These are phyloP conservation scores for Glomus cerebriforme DNA, from an alignment of 192 early-diverging fungal species.

Conservation along the genomic window DNA sequence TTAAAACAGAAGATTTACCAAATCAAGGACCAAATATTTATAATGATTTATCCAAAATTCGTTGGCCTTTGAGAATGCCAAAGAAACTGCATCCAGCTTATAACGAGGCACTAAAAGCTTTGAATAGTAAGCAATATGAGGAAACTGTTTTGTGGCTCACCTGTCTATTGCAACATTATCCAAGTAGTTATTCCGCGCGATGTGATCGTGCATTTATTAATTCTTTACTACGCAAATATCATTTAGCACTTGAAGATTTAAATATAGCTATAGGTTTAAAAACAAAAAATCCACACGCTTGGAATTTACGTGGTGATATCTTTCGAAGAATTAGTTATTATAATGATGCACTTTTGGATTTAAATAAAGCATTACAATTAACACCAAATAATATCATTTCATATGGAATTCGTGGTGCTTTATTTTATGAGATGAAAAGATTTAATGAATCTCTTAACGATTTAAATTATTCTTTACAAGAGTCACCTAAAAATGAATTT, in stretches of 20 bases:
- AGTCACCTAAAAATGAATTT: neutral
- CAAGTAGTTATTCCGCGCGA: neutral
- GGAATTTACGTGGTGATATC: constrained; percentile 3
- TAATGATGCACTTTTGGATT: constrained; percentile 20
- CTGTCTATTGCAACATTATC: neutral
- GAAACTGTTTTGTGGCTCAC: neutral
- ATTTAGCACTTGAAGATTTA: neutral
- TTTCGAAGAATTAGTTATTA: constrained; percentile 24
- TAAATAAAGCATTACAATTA: constrained; percentile 28
- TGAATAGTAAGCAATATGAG: neutral
- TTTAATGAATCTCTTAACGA: constrained; percentile 7
- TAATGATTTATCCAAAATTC: neutral
- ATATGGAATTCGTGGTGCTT: constrained; percentile 13
- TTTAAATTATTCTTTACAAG: constrained; percentile 11
- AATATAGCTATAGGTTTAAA: neutral
- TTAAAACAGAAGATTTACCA: neutral
- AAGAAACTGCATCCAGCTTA: neutral
- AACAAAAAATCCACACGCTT: neutral
- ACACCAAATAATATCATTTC: neutral
- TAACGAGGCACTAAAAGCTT: neutral
- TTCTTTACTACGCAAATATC: neutral
- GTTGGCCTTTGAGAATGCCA: neutral
- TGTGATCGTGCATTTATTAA: constrained; percentile 2
- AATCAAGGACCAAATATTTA: neutral
- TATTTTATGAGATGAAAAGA: neutral